phyloP scores from a whole-genome alignment of 2,329 filamentous ascomycete genomes.

The Sporothrix brunneoviolacea region DNA sequence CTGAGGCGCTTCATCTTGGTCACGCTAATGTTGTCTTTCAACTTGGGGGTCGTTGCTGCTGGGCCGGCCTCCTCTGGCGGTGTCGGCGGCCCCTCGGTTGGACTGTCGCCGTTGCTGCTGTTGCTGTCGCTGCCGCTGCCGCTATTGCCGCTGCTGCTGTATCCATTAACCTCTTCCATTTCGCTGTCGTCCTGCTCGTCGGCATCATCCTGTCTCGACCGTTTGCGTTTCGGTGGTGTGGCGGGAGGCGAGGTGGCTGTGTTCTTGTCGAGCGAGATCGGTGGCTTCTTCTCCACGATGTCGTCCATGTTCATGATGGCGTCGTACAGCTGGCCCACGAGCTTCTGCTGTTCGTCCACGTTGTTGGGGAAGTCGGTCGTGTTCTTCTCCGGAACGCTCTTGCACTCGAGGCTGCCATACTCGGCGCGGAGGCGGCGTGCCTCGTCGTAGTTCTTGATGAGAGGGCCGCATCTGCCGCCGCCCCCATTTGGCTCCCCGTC shows the following conservation, averaged over 20 bases:
- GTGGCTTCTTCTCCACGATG: conserved; percentile 16
- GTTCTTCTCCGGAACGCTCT: not conserved
- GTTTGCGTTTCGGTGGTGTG: not conserved
- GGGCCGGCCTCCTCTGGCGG: no score
- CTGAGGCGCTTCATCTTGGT: conserved; percentile 17
- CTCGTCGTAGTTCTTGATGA: conserved; percentile 12
- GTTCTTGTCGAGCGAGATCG: conserved; percentile 1
- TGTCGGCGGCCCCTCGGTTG: no score
- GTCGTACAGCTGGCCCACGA: conserved; percentile 25
- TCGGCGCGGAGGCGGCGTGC: conserved; percentile 15
- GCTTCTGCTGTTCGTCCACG: conserved; percentile 18
- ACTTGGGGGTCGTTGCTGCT: no score
- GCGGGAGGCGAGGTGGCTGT: not conserved
- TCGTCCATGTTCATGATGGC: conserved; percentile 19
- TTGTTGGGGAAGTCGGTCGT: conserved; percentile 17
- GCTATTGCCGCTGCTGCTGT: not conserved
- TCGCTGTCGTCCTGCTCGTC: not conserved
- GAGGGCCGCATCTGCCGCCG: not conserved
- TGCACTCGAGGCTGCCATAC: conserved; percentile 16
- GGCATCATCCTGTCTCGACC: not conserved
- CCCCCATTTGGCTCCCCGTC: no score
- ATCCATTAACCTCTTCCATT: no score
- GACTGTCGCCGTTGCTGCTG: not conserved
- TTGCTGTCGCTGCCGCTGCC: not conserved
- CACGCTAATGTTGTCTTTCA: conserved; percentile 18